Evolutionary conservation across 2,329 filamentous ascomycete genomes (phyloP), one percentile per base, ranked within the genome.

Genomic region (Aureobasidium namibiae): DNA sequence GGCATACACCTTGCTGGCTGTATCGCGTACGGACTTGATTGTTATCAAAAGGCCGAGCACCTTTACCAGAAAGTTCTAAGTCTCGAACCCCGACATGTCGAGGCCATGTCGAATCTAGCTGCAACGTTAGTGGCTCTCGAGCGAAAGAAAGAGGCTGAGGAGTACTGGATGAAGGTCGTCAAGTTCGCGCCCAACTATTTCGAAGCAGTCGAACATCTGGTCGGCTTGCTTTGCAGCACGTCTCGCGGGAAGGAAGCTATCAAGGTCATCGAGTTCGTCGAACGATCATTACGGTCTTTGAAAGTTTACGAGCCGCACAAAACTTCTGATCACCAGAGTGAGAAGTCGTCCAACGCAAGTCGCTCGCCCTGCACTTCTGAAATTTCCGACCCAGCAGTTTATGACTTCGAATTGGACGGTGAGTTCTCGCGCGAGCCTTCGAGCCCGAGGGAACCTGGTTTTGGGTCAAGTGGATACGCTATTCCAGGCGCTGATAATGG

Each of bases 141-240:
- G 62, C 85, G 88, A 61, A 87, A 87, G 61, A 82, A 87, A 49
- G 92, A 97, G 68, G 94, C 94, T 7, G 87, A 96, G 69, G 81
- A 85, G 60, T 82, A 91, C 68, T 99, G 94, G 94, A 78, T 87
- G 64, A 84, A 82, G 62, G 91, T 91, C n/a, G 85, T 97, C 26
- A 88, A 85, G 68, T 77, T 89, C 60, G 86, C 89, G 9, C 94
- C 94, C 0, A 88, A 85, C 68, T 95, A 95, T 73, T 88, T 99
- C 60, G 94, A 99, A 74, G 92, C 94, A 8, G 90, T 94, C 2
- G 94, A 99, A 70, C 92, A 97, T 75, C 81, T 99, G 1, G 89
- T 97, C 31, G 90, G 91, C 1, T 77, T 97, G 48, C 74, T 97
- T 18, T 96, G 92, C 69, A 84, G 82, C 50, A 89, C 86, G 62